Evolutionary conservation across 2,329 filamentous ascomycete genomes (phyloP), one percentile per base, ranked within the genome.

Genomic region (Thielaviopsis musarum): DNA sequence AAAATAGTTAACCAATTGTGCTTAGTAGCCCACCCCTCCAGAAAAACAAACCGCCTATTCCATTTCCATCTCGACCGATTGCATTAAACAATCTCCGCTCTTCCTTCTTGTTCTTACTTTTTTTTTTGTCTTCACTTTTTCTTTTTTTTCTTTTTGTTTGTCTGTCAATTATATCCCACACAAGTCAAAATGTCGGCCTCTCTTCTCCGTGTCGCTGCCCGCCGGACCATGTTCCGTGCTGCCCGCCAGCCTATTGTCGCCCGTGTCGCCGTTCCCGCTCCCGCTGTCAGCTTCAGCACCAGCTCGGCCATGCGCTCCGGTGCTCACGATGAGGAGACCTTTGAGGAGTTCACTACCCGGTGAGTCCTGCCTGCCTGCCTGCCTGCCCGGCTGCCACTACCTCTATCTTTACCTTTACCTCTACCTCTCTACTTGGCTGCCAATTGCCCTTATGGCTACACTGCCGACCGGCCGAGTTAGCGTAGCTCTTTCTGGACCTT

Each of bases 321-420:
- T 68, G 75, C 79, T 70, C 88, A 95, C 75, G 82, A 85, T 70
- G 93, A 98, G 75, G 93, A 98, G 84, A 95, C 87, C 69, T 98
- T 95, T 69, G 93, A 98, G 80, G 91, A 97, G 79, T 98, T 98
- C 76, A 90, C 88, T 75, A 87, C 90, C 69, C 91, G 93, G 93
- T 98, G 55, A 62, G 61, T 62, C 45, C 57, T 52, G 28, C 34
- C n/a, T 4, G 13, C 41, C 41, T 48, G 17, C 15, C 17, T 48
- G 41, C 13, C 17, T 19, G 41, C 17, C 17, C n/a, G 34, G 4
- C n/a, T 49, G 45, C 19, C 30, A 34, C 30, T 34, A 34, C 30
- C 30, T 10, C 30, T 34, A 34, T 10, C 30, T 34, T 10, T 34
- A 34, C 22, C 19, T 21, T 56, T 9, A 4, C 54, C 28, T 22